A percentile compares a stretch with the other conserved stretches of the same genome.
Evolutionary conservation across 805 yeast species (phyloP).

Genomic region (Kodamaea kaohsiungensis): DNA sequence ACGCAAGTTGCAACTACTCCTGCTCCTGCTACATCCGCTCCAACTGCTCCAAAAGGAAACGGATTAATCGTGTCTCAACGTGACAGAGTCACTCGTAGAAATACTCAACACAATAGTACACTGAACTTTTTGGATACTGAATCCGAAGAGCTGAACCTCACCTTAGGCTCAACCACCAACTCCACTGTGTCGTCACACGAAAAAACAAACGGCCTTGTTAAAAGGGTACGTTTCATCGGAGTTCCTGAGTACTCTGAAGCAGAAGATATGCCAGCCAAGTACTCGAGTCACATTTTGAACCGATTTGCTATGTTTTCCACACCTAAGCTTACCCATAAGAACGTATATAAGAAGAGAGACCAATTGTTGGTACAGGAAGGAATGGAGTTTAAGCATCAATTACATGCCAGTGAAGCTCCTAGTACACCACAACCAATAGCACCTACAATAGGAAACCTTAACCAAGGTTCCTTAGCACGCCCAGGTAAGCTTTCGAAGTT

Average conservation of each 20-base stretch:
- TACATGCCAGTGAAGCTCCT: slow-evolving; percentile 10
- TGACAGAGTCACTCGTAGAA: slow-evolving; percentile 28
- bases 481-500: slow-evolving; percentile 13
- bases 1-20: neutral
- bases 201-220: slow-evolving; percentile 16
- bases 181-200: slow-evolving; percentile 10
- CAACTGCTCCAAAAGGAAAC: neutral
- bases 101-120: slow-evolving; percentile 32
- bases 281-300: slow-evolving; percentile 35
- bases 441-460: slow-evolving; percentile 1
- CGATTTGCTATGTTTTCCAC: slow-evolving; percentile 37
- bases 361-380: slow-evolving; percentile 42
- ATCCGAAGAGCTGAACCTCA: slow-evolving; percentile 8
- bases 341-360: slow-evolving; percentile 33
- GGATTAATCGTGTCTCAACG: slow-evolving; percentile 11
- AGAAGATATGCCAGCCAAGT: slow-evolving; percentile 55
- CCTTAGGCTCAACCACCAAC: slow-evolving; percentile 4
- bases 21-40: neutral
- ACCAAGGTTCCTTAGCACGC: neutral
- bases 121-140: slow-evolving; percentile 7
- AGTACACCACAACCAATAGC: neutral
- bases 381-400: slow-evolving; percentile 27
- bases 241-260: slow-evolving; percentile 52
- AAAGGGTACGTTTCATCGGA: slow-evolving; percentile 53
- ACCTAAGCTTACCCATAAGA: slow-evolving; percentile 11